Evolutionary conservation across 2,329 filamentous ascomycete genomes (phyloP), one percentile per base, ranked within the genome.

Genomic region (Ophiostoma tasmaniense): DNA sequence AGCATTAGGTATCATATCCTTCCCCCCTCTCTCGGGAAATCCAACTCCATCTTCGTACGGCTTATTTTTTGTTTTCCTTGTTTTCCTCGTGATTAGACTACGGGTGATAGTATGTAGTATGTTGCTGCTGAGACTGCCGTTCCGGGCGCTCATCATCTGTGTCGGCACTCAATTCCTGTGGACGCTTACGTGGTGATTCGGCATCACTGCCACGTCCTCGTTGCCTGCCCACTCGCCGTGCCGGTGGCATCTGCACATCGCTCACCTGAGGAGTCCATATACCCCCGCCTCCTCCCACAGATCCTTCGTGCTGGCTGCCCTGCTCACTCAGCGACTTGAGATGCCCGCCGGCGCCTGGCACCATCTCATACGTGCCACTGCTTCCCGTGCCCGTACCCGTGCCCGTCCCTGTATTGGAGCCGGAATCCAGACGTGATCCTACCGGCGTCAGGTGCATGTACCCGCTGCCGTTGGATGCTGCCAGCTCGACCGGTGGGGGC

Each of bases 261-360:
- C 76, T 76, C 64, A 77, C 76, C 64, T 78, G 76, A 20, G 76
- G 76, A 68, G 75, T 67, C 77, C 77, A 78, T 17, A 76, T n/a
- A n/a, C n/a, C 65, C 64, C 76, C n/a, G 2, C 39, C 55, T 25
- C 64, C 65, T 22, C 66, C 59, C 3, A 62, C 59, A 45, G 42
- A 20, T 1, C 17, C 42, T 45, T 45, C 42, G 20, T 45, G 17
- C 3, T 61, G 55, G 25, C 25, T 67, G 33, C 61, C 42, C 8
- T 67, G 37, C 50, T 25, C 11, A 20, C 68, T 64, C 3, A 66
- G 76, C 22, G 76, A 73, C 70, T 77, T 77, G 25, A 64, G 7
- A 59, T 30, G 17, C 11, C 67, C 28, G 25, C 35, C n/a, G 7
- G 52, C 20, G 33, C 55, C 59, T 14, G 28, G 42, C 1, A 45